Evolutionary conservation across 352 stramenopile species (phyloP).

Genomic region (Blastocystis hominis): DNA sequence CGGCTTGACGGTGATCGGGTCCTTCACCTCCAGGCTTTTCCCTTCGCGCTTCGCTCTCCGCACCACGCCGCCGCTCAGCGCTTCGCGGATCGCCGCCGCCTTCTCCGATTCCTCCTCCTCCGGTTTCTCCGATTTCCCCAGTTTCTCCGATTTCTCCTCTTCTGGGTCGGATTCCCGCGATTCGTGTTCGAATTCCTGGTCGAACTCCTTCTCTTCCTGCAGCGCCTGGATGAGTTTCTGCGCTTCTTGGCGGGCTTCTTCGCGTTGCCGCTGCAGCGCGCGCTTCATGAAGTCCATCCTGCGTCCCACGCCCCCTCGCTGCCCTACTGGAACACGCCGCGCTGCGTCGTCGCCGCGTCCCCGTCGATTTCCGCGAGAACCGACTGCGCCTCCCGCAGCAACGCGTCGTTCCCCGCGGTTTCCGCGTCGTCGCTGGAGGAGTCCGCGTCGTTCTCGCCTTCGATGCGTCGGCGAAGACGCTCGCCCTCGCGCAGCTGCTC

Average conservation of each 20-base stretch:
- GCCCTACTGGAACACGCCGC: constrained; percentile 55
- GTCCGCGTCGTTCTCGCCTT: constrained; percentile 68
- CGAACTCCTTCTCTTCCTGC: constrained; percentile 77
- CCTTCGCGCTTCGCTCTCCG: constrained; percentile 22
- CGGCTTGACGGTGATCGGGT: neutral
- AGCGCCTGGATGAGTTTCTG: constrained; percentile 75
- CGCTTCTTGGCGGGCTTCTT: constrained; percentile 79
- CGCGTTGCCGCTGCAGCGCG: constrained; percentile 83
- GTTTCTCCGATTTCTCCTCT: constrained; percentile 62
- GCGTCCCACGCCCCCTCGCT: neutral
- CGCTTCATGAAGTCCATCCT: constrained; percentile 93
- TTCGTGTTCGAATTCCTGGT: constrained; percentile 71
- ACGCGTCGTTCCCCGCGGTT: neutral
- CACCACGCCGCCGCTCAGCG: neutral
- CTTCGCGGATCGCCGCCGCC: constrained; percentile 59
- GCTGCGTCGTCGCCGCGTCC: constrained; percentile 67
- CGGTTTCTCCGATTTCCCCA: constrained; percentile 65
- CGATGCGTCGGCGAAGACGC: constrained; percentile 83
- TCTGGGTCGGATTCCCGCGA: constrained; percentile 67
- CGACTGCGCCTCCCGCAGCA: constrained; percentile 63
- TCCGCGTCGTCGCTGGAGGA: constrained; percentile 64
- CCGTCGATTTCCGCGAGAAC: constrained; percentile 64
- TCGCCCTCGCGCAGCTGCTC: constrained; percentile 78
- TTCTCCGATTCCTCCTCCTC: constrained; percentile 70
- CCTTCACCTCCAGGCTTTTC: constrained; percentile 34